These are phyloP conservation scores for Dothideomycetes sp. DNA, from an alignment of 2,329 filamentous ascomycete species.

Conservation along the genomic window DNA sequence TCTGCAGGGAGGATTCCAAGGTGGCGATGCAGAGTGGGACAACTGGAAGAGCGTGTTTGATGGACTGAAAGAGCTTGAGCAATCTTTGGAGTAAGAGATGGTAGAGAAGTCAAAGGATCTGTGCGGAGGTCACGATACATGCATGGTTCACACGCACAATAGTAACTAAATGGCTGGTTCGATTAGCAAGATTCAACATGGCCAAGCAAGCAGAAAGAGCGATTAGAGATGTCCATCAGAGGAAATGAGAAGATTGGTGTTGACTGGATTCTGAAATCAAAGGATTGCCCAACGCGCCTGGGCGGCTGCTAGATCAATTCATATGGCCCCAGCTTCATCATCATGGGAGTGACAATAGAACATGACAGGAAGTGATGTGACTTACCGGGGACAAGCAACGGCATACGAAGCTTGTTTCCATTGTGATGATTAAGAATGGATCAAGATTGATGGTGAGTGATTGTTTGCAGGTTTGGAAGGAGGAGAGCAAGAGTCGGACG, in stretches of 20 bases:
- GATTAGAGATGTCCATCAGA: not conserved
- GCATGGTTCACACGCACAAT: not conserved
- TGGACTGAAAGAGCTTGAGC: conserved; percentile 35
- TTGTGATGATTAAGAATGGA: too few species aligned
- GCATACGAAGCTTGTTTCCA: too few species aligned
- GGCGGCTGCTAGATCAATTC: conserved; percentile 8
- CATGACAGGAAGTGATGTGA: too few species aligned
- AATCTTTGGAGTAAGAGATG: conserved; percentile 14
- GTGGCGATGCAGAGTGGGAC: conserved; percentile 46
- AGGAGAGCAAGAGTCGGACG: not conserved
- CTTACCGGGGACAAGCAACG: not conserved
- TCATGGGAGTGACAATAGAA: not conserved
- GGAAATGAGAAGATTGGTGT: conserved; percentile 10
- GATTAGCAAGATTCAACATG: too few species aligned
- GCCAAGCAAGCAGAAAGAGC: too few species aligned
- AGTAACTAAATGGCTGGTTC: not conserved
- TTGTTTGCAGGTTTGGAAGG: not conserved
- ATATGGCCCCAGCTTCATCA: conserved; percentile 14
- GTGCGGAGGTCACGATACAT: not conserved
- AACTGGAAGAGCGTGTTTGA: conserved; percentile 38
- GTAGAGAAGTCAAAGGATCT: conserved; percentile 4
- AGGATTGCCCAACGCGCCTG: conserved; percentile 7
- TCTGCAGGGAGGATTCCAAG: conserved; percentile 45
- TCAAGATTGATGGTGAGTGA: too few species aligned
- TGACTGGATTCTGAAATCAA: conserved; percentile 11